Evolutionary conservation across 2,329 filamentous ascomycete genomes (phyloP), one percentile per base, ranked within the genome.

Genomic region (Purpureocillium takamizusanense): DNA sequence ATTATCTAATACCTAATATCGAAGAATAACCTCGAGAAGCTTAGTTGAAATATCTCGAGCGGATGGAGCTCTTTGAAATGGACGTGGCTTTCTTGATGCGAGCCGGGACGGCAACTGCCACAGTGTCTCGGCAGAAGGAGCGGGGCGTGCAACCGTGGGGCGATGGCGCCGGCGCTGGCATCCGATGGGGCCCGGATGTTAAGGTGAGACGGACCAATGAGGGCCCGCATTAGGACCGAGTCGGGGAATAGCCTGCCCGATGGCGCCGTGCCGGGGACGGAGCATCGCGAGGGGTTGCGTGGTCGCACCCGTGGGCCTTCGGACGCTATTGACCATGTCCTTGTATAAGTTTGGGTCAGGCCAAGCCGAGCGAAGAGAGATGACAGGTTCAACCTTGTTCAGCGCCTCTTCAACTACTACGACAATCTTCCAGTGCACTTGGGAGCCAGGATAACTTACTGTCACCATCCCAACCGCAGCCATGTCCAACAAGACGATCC

Each of bases 401-500:
- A n/a, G n/a, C n/a, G n/a, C n/a, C n/a, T n/a, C n/a, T n/a, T n/a
- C n/a, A n/a, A n/a, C n/a, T n/a, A n/a, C n/a, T n/a, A n/a, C n/a
- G n/a, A n/a, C n/a, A n/a, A n/a, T n/a, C n/a, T n/a, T n/a, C n/a
- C n/a, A n/a, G n/a, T n/a, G n/a, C n/a, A n/a, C n/a, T n/a, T n/a
- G n/a, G n/a, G n/a, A n/a, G n/a, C n/a, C n/a, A n/a, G n/a, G n/a
- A n/a, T n/a, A n/a, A n/a, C n/a, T n/a, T n/a, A n/a, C n/a, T 29
- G 21, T 15, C 28, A 13, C 4, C 13, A 7, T 35, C 14, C 31
- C 7, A 28, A 30, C 27, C 12, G 38, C 30, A 27, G n/a, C n/a
- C 21, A 47, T 47, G 46, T 18, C 44, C 27, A 38, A 45, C 27
- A 38, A 45, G 33, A 29, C 40, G 39, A 47, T 74, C 41, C 61